These are phyloP conservation scores for Plasmopara halstedii DNA, from an alignment of 352 stramenopile genomes.

Conservation along the genomic window DNA sequence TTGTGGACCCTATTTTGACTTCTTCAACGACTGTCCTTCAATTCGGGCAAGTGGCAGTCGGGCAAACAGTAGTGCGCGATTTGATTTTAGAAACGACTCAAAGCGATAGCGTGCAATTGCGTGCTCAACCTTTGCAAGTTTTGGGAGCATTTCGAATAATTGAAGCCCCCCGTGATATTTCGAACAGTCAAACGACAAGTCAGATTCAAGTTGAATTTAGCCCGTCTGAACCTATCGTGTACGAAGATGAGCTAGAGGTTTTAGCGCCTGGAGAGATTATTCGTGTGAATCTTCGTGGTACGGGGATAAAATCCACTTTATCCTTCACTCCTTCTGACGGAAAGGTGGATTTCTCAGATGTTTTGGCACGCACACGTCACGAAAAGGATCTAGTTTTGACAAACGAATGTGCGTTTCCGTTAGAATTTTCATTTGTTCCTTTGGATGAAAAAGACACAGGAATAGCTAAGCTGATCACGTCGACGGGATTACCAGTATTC, in stretches of 20 bases:
- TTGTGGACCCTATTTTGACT: slow-evolving; percentile 41
- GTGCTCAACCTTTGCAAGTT: slow-evolving; percentile 56
- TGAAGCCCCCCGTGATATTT: slow-evolving; percentile 47
- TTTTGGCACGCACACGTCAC: slow-evolving; percentile 45
- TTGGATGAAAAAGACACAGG: slow-evolving; percentile 2
- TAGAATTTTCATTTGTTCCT: slow-evolving; percentile 41
- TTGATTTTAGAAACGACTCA: slow-evolving; percentile 48
- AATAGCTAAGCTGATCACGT: slow-evolving; percentile 1
- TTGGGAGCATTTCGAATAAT: slow-evolving; percentile 80
- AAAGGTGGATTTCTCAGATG: slow-evolving; percentile 55
- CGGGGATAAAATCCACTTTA: slow-evolving; percentile 77
- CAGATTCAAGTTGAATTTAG: slow-evolving; percentile 58
- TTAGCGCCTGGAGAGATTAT: slow-evolving; percentile 16
- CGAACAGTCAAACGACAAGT: slow-evolving; percentile 15
- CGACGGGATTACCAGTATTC: slow-evolving; percentile 38
- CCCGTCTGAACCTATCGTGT: slow-evolving; percentile 41
- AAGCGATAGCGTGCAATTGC: slow-evolving; percentile 28
- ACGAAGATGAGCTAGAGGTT: slow-evolving; percentile 70
- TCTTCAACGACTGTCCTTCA: slow-evolving; percentile 38
- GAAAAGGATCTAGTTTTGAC: slow-evolving; percentile 40
- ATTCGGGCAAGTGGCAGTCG: slow-evolving; percentile 86
- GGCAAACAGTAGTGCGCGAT: slow-evolving; percentile 44
- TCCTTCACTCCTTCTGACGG: slow-evolving; percentile 54
- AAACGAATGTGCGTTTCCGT: slow-evolving; percentile 61
- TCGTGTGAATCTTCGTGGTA: slow-evolving; percentile 37